phyloP scores from a whole-genome alignment of 2,329 filamentous ascomycete species.

The Fonsecaea multimorphosa region DNA sequence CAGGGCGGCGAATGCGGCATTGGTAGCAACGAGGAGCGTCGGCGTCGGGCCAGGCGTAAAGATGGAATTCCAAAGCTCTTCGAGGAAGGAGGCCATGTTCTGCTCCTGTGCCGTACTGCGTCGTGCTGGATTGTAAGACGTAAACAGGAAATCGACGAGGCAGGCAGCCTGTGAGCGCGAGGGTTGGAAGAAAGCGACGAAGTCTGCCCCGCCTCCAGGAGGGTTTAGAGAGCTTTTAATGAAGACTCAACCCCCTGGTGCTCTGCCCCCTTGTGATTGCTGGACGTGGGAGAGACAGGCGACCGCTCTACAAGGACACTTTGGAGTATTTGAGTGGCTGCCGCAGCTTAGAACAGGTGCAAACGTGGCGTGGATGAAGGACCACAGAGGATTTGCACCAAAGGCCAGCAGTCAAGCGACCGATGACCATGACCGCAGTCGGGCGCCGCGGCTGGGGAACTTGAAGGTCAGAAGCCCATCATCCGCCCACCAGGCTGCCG shows the following conservation, averaged over 20 bases:
- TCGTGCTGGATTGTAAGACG: slow-evolving; percentile 3
- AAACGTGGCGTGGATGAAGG: slow-evolving; percentile 28
- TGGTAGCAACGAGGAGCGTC: slow-evolving; percentile 85
- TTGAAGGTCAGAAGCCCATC: slow-evolving; percentile 18
- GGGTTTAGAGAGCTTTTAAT: slow-evolving; percentile 24
- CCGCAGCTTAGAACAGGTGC: slow-evolving; percentile 2
- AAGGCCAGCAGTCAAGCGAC: slow-evolving; percentile 3
- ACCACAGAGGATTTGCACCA: slow-evolving; percentile 1
- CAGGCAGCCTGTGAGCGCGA: slow-evolving; percentile 9
- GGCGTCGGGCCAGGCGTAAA: slow-evolving; percentile 92
- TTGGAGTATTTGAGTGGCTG: slow-evolving; percentile 24
- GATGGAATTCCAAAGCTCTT: slow-evolving; percentile 86
- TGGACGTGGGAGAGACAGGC: slow-evolving; percentile 16
- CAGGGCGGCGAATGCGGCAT: slow-evolving; percentile 83
- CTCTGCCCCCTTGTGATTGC: slow-evolving; percentile 9
- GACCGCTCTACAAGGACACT: slow-evolving; percentile 23
- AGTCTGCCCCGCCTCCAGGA: slow-evolving; percentile 24
- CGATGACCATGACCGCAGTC: slow-evolving; percentile 15
- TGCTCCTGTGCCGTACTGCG: not conserved
- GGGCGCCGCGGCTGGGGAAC: slow-evolving; percentile 5
- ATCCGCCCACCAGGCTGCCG: slow-evolving; percentile 2
- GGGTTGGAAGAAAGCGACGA: slow-evolving; percentile 22
- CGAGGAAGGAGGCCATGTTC: slow-evolving; percentile 62
- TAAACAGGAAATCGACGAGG: not conserved
- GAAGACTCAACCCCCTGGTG: slow-evolving; percentile 5